Evolutionary conservation across 108 stramenopile species (phyloP).

Genomic region (Nannochloropsis oceanica): DNA sequence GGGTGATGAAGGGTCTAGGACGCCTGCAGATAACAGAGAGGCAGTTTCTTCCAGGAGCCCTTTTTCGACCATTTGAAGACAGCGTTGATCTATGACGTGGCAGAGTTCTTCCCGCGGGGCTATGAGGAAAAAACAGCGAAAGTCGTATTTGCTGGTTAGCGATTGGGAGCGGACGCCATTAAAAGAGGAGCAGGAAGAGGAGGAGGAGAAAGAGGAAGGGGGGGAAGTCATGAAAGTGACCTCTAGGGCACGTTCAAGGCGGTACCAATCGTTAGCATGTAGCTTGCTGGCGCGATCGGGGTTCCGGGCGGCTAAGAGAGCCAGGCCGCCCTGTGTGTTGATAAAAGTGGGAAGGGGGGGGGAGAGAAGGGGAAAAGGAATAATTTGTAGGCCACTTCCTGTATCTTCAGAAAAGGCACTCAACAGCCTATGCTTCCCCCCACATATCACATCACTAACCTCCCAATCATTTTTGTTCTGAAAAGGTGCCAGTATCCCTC

Average conservation of each 20-base stretch:
- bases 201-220: background rate
- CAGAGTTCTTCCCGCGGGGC: conserved; percentile 68
- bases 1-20: conserved; percentile 55
- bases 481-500: conserved; percentile 17
- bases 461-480: conserved; percentile 52
- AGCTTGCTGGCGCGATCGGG: conserved; percentile 46
- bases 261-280: conserved; percentile 71
- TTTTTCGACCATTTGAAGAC: conserved; percentile 67
- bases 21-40: conserved; percentile 45
- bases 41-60: conserved; percentile 67
- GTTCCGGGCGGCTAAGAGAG: conserved; percentile 30
- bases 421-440: background rate
- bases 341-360: background rate
- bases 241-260: conserved; percentile 66
- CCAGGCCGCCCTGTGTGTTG: background rate
- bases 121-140: conserved; percentile 87
- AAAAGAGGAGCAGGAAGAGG: conserved; percentile 22
- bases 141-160: conserved; percentile 53
- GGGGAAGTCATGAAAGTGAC: conserved; percentile 48
- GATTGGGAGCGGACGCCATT: conserved; percentile 52
- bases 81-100: conserved; percentile 60
- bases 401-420: background rate
- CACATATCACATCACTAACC: conserved; percentile 18
- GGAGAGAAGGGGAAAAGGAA: background rate
- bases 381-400: no score